Evolutionary conservation across 768 basidiomycete species (phyloP), one percentile per base, ranked within the genome.

Genomic region (Russula dissimulans): DNA sequence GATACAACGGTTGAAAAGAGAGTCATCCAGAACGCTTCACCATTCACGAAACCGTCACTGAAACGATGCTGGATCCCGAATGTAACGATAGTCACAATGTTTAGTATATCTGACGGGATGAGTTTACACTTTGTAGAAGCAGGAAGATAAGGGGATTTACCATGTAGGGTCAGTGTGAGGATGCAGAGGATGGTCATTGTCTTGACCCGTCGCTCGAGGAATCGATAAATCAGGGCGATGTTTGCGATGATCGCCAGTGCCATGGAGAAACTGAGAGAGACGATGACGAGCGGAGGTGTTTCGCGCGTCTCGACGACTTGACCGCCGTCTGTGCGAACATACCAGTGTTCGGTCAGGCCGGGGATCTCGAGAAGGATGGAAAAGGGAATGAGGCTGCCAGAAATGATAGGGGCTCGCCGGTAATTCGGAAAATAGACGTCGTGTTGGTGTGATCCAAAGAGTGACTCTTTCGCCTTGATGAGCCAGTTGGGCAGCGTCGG

Each of bases 341-440:
- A 89, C 89, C 87, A 89, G 54, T 79, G 78, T 60, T 83, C 84
- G 1, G 88, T 91, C 11, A 91, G 71, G 15, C 86, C 86, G 0
- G 91, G 91, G 32, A 93, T 88, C 66, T 87, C 86, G 34, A 92
- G 76, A n/a, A 93, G 76, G 51, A 91, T 87, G 17, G 85, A 81
- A 66, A 93, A 89, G 0, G 88, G 86, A 41, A 88, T 81, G 61
- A 84, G 69, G 43, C 86, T 75, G 18, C 85, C 86, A 14, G 87
- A 82, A 9, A 89, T 58, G 44, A 89, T 83, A 0, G 87, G 87
- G 5, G 82, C 72, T 54, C 74, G 74, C 17, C 89, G 83, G 68
- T 85, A 86, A 54, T 80, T 79, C 26, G 85, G 83, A 34, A 79
- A 67, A 57, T 67, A 57, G 1, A 18, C 1, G 38, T 70, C 71